phyloP scores from a whole-genome alignment of 139 green algal species.

The Asterochloris erici region DNA sequence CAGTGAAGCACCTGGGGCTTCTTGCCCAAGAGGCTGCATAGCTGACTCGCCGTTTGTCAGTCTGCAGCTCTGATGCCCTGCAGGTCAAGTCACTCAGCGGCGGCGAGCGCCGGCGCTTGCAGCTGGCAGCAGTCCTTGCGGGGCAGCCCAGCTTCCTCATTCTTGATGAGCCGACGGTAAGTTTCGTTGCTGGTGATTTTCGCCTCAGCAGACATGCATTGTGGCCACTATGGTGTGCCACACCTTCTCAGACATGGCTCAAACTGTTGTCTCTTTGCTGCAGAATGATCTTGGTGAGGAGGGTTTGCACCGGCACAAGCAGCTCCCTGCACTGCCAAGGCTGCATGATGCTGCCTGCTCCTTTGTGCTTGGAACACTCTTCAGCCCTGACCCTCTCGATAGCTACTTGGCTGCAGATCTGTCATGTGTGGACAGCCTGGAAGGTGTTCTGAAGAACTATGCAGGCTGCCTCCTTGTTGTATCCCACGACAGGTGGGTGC shows the following conservation, averaged over 20 bases:
- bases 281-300: too few species aligned
- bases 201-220: background rate
- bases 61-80: background rate
- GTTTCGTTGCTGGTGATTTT: background rate
- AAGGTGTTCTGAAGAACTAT: slow-evolving; percentile 39
- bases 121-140: slow-evolving; percentile 69
- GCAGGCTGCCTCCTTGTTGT: slow-evolving; percentile 67
- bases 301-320: too few species aligned
- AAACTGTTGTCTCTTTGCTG: background rate
- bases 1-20: too few species aligned
- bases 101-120: slow-evolving; percentile 67
- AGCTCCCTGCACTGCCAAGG: too few species aligned
- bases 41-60: background rate
- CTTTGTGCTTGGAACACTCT: background rate
- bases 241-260: background rate
- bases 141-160: slow-evolving; percentile 75
- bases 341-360: too few species aligned
- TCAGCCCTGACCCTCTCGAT: slow-evolving; percentile 21
- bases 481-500: slow-evolving; percentile 51
- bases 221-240: background rate
- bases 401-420: slow-evolving; percentile 68
- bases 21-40: background rate
- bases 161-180: slow-evolving; percentile 42
- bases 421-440: slow-evolving; percentile 24
- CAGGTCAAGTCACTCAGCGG: slow-evolving; percentile 47